Evolutionary conservation across 2,329 filamentous ascomycete genomes (phyloP).

Genomic region (Fusarium pseudograminearum): DNA sequence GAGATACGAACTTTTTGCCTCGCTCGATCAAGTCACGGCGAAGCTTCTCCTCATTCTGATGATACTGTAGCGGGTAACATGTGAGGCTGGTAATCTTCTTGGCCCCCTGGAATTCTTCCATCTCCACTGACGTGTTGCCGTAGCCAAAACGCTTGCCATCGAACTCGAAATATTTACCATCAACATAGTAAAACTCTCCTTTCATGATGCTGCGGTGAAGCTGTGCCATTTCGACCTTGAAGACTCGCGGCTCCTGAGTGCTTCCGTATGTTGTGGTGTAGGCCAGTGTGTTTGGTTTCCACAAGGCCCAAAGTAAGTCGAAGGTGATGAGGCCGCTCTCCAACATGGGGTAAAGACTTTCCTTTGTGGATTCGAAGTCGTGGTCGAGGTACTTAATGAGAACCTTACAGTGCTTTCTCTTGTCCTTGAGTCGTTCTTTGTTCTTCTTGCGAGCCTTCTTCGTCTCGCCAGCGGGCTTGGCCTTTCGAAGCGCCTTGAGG

Average conservation of each 20-base stretch:
- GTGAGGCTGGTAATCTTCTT: constrained; percentile 83
- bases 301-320: constrained; percentile 88
- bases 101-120: constrained; percentile 81
- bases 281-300: constrained; percentile 86
- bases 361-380: constrained; percentile 83
- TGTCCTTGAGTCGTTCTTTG: constrained; percentile 67
- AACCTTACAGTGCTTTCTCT: constrained; percentile 75
- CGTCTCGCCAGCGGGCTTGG: constrained; percentile 60
- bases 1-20: constrained; percentile 83
- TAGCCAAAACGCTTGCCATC: constrained; percentile 89
- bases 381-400: constrained; percentile 82
- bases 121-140: constrained; percentile 75
- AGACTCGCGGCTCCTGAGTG: constrained; percentile 80
- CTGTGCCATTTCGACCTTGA: constrained; percentile 82
- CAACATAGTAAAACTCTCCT: constrained; percentile 80
- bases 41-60: constrained; percentile 76
- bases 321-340: constrained; percentile 88
- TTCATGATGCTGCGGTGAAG: constrained; percentile 77
- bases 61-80: constrained; percentile 83
- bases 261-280: constrained; percentile 83
- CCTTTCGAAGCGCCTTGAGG: constrained; percentile 73
- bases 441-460: constrained; percentile 72
- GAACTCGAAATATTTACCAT: constrained; percentile 86
- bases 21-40: constrained; percentile 78
- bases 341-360: constrained; percentile 81